phyloP scores from a whole-genome alignment of 176 grass and related monocot genomes.

The Triticum monococcum region DNA sequence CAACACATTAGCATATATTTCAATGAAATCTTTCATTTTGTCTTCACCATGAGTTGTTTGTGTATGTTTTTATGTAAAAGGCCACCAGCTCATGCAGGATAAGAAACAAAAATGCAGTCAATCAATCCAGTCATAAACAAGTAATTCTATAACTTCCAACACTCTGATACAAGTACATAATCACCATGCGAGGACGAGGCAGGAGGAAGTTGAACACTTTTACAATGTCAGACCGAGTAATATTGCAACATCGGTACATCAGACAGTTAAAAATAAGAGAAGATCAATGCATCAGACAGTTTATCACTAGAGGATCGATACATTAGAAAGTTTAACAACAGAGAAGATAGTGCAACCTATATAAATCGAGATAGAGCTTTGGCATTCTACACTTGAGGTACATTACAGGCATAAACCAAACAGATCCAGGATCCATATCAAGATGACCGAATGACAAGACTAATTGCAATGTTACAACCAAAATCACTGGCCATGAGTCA shows the following conservation, averaged over 20 bases:
- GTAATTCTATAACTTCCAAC: neutral
- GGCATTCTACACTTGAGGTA: neutral
- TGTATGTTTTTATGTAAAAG: neutral
- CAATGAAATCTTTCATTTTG: neutral
- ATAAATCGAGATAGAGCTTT: slow-evolving; percentile 7
- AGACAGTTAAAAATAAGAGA: neutral
- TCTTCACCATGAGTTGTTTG: neutral
- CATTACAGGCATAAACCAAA: slow-evolving; percentile 8
- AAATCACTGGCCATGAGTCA: neutral
- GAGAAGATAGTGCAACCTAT: neutral
- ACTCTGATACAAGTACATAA: neutral
- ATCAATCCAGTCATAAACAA: neutral
- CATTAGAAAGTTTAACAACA: neutral
- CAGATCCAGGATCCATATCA: slow-evolving; percentile 6
- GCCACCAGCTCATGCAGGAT: neutral
- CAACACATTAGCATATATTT: neutral
- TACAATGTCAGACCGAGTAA: neutral
- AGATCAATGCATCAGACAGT: neutral
- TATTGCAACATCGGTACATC: neutral
- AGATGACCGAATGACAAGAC: neutral
- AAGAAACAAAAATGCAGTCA: neutral
- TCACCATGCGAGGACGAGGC: neutral
- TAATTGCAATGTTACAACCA: slow-evolving; percentile 21
- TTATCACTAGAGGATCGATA: neutral
- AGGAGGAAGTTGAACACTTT: neutral